Conservation (phyloP, 2,329 filamentous ascomycete species). For the Sporothrix euskadiensis region DNA sequence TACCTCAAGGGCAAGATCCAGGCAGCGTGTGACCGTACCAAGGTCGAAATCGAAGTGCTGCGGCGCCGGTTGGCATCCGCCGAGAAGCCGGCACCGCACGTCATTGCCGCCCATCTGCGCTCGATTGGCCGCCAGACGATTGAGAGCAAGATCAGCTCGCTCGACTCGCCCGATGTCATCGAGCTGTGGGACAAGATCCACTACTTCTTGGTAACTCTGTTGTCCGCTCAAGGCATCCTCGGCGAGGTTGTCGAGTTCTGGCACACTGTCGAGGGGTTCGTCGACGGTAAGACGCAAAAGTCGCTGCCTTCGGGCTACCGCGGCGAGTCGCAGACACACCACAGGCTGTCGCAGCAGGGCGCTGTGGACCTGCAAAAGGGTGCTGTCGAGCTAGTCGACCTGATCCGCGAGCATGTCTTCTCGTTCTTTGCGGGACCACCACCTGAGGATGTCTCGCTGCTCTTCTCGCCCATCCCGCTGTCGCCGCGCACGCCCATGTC, state of each 20-base stretch:
- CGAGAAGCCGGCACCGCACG: slow-evolving; percentile 64
- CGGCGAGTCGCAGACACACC: slow-evolving; percentile 76
- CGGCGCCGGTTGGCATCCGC: slow-evolving; percentile 74
- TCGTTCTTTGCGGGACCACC: slow-evolving; percentile 86
- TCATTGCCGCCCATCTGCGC: slow-evolving; percentile 73
- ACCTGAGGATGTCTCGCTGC: slow-evolving; percentile 82
- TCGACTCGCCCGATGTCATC: slow-evolving; percentile 79
- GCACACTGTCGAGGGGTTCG: slow-evolving; percentile 87
- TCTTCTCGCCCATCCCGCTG: slow-evolving; percentile 77
- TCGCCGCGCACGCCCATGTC: slow-evolving; percentile 68
- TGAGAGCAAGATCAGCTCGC: slow-evolving; percentile 60
- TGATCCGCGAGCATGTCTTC: slow-evolving; percentile 76
- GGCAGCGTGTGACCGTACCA: slow-evolving; percentile 77
- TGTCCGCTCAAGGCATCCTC: slow-evolving; percentile 78
- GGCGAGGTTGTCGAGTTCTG: slow-evolving; percentile 92
- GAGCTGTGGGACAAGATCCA: slow-evolving; percentile 92
- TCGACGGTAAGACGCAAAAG: slow-evolving; percentile 80
- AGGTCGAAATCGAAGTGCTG: slow-evolving; percentile 88
- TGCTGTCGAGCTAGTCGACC: slow-evolving; percentile 75
- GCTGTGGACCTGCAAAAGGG: slow-evolving; percentile 73
- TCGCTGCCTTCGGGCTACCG: slow-evolving; percentile 78
- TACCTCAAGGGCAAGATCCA: slow-evolving; percentile 84
- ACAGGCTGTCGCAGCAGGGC: slow-evolving; percentile 72
- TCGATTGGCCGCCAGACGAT: slow-evolving; percentile 68
- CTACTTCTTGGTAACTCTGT: slow-evolving; percentile 68